These are phyloP conservation scores for Alternaria arborescens DNA, from an alignment of 2,329 filamentous ascomycete species.

Conservation along the genomic window DNA sequence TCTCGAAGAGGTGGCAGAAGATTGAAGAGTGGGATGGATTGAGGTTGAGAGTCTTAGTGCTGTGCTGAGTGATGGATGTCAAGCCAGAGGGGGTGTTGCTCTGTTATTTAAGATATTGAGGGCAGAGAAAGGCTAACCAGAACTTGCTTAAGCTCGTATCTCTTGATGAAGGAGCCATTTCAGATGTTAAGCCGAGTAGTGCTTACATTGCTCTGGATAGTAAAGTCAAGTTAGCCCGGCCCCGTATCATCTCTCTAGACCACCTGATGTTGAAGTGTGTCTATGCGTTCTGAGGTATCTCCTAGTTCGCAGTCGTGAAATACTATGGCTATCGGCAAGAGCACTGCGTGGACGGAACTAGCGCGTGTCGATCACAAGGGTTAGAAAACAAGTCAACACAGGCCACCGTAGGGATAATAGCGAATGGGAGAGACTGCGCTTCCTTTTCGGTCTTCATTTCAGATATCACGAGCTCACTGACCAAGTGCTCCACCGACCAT, in stretches of 20 bases:
- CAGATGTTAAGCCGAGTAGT: not conserved
- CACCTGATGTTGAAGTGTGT: not conserved
- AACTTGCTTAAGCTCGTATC: not conserved
- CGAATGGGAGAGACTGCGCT: not conserved
- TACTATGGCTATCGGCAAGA: not conserved
- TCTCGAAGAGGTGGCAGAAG: not conserved
- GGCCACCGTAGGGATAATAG: not conserved
- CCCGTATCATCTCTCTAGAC: not conserved
- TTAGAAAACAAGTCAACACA: not conserved
- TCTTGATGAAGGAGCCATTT: not conserved
- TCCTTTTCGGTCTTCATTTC: not conserved
- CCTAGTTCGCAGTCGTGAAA: not conserved
- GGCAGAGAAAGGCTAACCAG: not conserved
- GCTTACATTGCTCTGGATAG: constrained; percentile 2
- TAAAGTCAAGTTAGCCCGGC: not conserved
- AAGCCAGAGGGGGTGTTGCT: not conserved
- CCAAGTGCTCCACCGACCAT: not conserved
- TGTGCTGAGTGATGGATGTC: not conserved
- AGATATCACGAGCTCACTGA: not conserved
- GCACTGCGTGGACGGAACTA: not conserved
- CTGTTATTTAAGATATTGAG: not conserved
- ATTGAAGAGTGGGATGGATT: not conserved
- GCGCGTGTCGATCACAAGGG: not conserved
- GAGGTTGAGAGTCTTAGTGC: not conserved
- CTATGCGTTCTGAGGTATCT: not conserved